Evolutionary conservation across 129 eudicot species (phyloP).

Genomic region (Arctium lappa): DNA sequence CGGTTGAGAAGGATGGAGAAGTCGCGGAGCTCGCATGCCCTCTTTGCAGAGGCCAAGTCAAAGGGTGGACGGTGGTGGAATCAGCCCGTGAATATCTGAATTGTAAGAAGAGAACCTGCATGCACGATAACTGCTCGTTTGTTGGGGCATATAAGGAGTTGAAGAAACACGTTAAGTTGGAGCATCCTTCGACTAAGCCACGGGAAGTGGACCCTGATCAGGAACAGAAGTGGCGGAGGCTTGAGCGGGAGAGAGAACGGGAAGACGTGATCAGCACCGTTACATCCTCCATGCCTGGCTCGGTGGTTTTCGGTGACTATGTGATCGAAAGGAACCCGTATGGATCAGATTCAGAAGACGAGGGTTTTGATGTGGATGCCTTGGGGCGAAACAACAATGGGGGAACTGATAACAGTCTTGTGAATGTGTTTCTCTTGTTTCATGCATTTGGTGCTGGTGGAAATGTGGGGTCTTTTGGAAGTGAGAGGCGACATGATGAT

Average conservation of each 20-base stretch:
- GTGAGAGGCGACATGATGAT: constrained; percentile 32
- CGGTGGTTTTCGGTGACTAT: constrained; percentile 82
- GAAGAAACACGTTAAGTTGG: constrained; percentile 66
- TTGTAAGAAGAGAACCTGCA: constrained; percentile 68
- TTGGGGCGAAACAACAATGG: constrained; percentile 29
- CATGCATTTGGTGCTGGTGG: constrained; percentile 63
- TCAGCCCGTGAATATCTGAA: constrained; percentile 70
- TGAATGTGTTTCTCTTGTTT: constrained; percentile 50
- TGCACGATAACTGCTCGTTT: constrained; percentile 75
- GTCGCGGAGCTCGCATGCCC: constrained; percentile 77
- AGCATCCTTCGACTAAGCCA: constrained; percentile 76
- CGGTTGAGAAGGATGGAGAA: constrained; percentile 47
- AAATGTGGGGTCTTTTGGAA: constrained; percentile 29
- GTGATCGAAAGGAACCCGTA: constrained; percentile 63
- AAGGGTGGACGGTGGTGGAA: constrained; percentile 92
- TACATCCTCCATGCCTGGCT: constrained; percentile 77
- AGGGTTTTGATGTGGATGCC: constrained; percentile 45
- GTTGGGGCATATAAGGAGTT: constrained; percentile 74
- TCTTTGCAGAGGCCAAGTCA: constrained; percentile 90
- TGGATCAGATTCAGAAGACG: constrained; percentile 59
- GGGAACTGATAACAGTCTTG: constrained; percentile 50
- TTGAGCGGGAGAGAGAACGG: constrained; percentile 74
- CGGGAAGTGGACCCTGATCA: constrained; percentile 83
- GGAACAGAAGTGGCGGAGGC: constrained; percentile 80
- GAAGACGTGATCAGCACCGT: constrained; percentile 85